Conservation (phyloP, 2,329 filamentous ascomycete genomes). For the Drechmeria coniospora region DNA sequence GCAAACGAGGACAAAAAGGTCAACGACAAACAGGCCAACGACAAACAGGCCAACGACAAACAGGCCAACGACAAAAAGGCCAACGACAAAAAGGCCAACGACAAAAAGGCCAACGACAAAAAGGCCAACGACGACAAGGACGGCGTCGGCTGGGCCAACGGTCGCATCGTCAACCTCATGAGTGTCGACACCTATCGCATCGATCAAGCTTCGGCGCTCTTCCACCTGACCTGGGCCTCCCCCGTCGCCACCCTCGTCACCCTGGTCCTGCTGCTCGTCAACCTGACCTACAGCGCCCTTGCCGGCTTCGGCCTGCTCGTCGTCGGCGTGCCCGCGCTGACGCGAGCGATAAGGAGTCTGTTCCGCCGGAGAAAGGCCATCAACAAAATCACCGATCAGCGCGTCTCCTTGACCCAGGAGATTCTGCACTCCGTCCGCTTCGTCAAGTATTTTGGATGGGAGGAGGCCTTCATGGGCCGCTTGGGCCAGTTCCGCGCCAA, state of each 20-base stretch:
- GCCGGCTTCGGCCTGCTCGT: constrained; percentile 75
- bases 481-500: constrained; percentile 56
- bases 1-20: constrained; percentile 15
- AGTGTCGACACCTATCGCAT: constrained; percentile 88
- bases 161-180: constrained; percentile 85
- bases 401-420: constrained; percentile 82
- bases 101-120: constrained; percentile 23
- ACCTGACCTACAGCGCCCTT: constrained; percentile 78
- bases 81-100: constrained; percentile 23
- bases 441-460: constrained; percentile 96
- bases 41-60: not conserved
- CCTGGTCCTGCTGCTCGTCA: constrained; percentile 65
- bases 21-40: too few relatives aligned
- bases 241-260: constrained; percentile 68
- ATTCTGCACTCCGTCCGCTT: constrained; percentile 84
- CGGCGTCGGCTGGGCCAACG: constrained; percentile 79
- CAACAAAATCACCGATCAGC: constrained; percentile 87
- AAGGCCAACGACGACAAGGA: constrained; percentile 32
- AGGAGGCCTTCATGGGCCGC: constrained; percentile 67
- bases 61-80: not conserved
- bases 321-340: constrained; percentile 62
- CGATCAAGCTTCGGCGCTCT: constrained; percentile 74
- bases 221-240: constrained; percentile 83
- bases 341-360: constrained; percentile 59
- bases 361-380: constrained; percentile 63